Conservation (phyloP, 2,329 filamentous ascomycete species). For the Claviceps citrina region DNA sequence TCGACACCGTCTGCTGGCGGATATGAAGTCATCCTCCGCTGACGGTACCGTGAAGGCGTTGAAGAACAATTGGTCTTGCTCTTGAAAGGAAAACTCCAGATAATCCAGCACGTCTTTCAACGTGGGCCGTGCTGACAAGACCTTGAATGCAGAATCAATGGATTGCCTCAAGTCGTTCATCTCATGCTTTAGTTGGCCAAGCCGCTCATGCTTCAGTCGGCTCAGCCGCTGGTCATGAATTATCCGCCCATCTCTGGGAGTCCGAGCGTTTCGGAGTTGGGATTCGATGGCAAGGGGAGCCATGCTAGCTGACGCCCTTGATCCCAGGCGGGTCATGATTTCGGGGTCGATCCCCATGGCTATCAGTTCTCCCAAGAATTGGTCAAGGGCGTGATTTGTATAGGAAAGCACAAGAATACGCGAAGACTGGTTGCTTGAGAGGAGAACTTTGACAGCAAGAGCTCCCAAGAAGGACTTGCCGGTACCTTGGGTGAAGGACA, state of each 20-base stretch:
- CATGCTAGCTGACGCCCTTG: slow-evolving; percentile 30
- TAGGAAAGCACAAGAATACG: slow-evolving; percentile 50
- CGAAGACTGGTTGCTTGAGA: slow-evolving; percentile 29
- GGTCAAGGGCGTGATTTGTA: slow-evolving; percentile 52
- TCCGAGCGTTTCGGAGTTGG: neutral
- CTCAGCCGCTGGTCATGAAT: too few relatives aligned
- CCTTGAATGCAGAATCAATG: neutral
- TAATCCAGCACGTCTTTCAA: neutral
- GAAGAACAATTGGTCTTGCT: neutral
- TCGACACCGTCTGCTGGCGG: neutral
- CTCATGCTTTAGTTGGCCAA: neutral
- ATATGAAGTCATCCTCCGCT: neutral
- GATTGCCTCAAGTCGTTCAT: neutral
- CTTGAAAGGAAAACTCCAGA: neutral
- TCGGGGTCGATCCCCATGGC: slow-evolving; percentile 36
- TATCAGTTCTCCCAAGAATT: slow-evolving; percentile 50
- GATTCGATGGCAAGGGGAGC: neutral
- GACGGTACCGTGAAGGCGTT: neutral
- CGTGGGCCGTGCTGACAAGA: neutral
- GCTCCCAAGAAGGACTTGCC: slow-evolving; percentile 64
- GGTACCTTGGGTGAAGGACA: slow-evolving; percentile 23
- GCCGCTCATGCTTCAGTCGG: too few relatives aligned
- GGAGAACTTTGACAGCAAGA: slow-evolving; percentile 40
- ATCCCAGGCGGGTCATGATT: slow-evolving; percentile 47
- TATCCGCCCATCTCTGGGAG: neutral